Evolutionary conservation across 1,284 basidiomycete species (phyloP), one percentile per base, ranked within the genome.

Genomic region (Peniophora sp.): DNA sequence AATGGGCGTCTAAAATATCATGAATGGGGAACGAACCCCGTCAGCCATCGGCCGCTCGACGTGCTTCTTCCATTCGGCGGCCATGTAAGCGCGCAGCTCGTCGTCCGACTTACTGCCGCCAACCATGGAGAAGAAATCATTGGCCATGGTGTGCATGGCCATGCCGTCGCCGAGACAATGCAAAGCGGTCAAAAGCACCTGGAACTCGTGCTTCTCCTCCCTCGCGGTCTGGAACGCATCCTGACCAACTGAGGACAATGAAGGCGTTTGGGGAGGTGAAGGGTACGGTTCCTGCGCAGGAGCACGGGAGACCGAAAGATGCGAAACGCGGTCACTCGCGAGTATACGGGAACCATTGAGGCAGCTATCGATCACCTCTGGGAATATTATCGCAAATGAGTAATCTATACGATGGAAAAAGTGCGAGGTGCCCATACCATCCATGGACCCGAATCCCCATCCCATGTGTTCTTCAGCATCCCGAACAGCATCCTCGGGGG

Each of bases 91-190:
- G 14, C 66, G 58, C n/a, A 86, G 67, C 24, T 75, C 71, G 34
- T 56, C 60, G 20, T 73, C 69, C 16, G 67, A 68, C 47, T 64
- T 63, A 2, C 63, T 59, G 50, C 72, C 62, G 9, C 74, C 76
- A 19, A 91, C 68, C 3, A 89, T 67, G 9, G 63, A 58, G 61
- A 89, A 83, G 61, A 90, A 80, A 56, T 89, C 83, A 61, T 87
- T 85, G 10, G 83, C 82, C 54, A 83, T 83, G 52, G 74, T 70
- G 63, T 91, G 87, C n/a, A 90, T 70, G 2, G 87, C 85, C 79
- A 88, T 87, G 23, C 85, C 86, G 61, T 91, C 88, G 9, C 85
- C 86, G 39, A 89, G 63, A 63, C 81, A 89, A 59, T 89, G 87
- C 11, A 32, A 32, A 12, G 27, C 27, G 12, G 27, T 32, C 27